These are phyloP conservation scores for Suillus luteus DNA, from an alignment of 768 basidiomycete species.

Conservation along the genomic window DNA sequence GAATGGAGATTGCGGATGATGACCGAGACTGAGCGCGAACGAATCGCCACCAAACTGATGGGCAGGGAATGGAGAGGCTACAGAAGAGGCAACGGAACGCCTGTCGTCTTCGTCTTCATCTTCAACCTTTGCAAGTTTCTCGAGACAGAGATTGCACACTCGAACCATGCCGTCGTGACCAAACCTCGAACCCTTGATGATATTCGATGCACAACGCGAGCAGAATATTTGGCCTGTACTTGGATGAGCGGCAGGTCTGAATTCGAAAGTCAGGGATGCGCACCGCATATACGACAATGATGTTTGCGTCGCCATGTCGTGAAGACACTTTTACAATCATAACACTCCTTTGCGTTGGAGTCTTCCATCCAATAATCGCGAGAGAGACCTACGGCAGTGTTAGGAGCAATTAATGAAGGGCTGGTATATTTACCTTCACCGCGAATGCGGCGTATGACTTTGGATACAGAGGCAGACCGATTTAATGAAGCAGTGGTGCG, in stretches of 20 bases:
- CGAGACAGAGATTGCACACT: slow-evolving; percentile 94
- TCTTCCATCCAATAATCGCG: slow-evolving; percentile 99
- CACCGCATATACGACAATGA: slow-evolving; percentile 96
- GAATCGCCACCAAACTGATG: slow-evolving; percentile 68
- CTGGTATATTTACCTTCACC: slow-evolving; percentile 68
- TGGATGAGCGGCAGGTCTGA: slow-evolving; percentile 6
- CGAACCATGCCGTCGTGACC: slow-evolving; percentile 95
- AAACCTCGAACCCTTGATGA: slow-evolving; percentile 92
- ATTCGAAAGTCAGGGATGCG: slow-evolving; percentile 22
- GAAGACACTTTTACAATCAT: slow-evolving; percentile 93
- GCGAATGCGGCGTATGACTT: slow-evolving; percentile 85
- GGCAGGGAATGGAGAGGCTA: slow-evolving; percentile 69
- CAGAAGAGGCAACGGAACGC: slow-evolving; percentile 75
- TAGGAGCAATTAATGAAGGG: slow-evolving; percentile 12
- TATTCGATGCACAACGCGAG: slow-evolving; percentile 93
- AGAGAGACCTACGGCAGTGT: slow-evolving; percentile 61
- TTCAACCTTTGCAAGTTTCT: slow-evolving; percentile 84
- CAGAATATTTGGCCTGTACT: slow-evolving; percentile 91
- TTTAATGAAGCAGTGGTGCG: slow-evolving; percentile 72
- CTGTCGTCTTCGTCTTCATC: slow-evolving; percentile 90
- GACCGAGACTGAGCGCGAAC: slow-evolving; percentile 38
- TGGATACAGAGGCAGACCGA: slow-evolving; percentile 82
- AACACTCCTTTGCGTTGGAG: slow-evolving; percentile 92
- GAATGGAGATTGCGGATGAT: slow-evolving; percentile 82
- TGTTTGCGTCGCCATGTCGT: slow-evolving; percentile 95